Conservation (phyloP, 1,284 basidiomycete genomes). For the Chondrostereum purpureum region DNA sequence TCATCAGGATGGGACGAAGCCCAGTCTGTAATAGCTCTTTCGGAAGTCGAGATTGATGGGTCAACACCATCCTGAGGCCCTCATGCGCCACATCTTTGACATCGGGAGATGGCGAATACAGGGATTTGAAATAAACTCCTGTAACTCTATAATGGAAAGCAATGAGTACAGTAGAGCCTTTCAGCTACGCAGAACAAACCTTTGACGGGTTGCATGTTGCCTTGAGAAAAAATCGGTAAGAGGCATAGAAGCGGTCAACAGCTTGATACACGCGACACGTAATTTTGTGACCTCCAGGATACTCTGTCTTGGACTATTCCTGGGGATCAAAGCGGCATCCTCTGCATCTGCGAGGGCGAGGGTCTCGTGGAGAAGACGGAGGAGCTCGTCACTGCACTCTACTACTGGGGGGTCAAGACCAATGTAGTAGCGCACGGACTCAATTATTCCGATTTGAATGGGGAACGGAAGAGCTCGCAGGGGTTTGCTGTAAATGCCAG, state of each 20-base stretch:
- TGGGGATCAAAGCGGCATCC: conserved; percentile 76
- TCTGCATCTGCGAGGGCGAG: conserved; percentile 95
- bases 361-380: conserved; percentile 90
- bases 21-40: conserved; percentile 96
- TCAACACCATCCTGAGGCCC: conserved; percentile 84
- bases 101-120: conserved; percentile 90
- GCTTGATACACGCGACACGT: conserved; percentile 91
- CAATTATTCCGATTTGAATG: conserved; percentile 98
- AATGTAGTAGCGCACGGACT: conserved; percentile 92
- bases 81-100: conserved; percentile 97
- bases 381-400: conserved; percentile 87
- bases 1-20: conserved; percentile 94
- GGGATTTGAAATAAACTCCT: conserved; percentile 96
- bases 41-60: conserved; percentile 87
- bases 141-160: conserved; percentile 59
- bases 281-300: conserved; percentile 83
- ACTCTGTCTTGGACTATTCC: conserved; percentile 73
- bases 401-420: conserved; percentile 80
- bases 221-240: conserved; percentile 88
- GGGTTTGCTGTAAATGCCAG: conserved; percentile 93
- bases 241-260: conserved; percentile 92
- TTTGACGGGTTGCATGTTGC: conserved; percentile 78
- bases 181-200: conserved; percentile 39
- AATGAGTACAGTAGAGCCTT: neutral
- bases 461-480: conserved; percentile 93